Evolutionary conservation across 129 eudicot species (phyloP), one percentile per base, ranked within the genome.

Genomic region (Ambrosia trifida): DNA sequence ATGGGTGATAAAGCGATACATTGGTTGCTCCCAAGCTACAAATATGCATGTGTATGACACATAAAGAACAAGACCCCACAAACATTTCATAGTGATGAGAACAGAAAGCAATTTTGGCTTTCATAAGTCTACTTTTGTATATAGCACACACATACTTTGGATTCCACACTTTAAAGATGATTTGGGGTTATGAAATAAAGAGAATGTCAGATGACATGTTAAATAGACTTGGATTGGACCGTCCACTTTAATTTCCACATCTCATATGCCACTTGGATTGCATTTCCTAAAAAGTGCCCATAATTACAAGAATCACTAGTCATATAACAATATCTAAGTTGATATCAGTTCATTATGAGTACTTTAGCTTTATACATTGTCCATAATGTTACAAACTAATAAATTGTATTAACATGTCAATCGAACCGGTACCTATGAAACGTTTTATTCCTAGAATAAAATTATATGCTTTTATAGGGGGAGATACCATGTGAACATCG

Each of bases 101-200:
- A 75, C 43, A 40, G 66, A 80, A 84, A 78, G 83, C 61, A 54
- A 19, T 74, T 74, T 84, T 84, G 83, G 83, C 83, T 74, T 80
- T 84, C 78, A 69, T 53, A 75, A 75, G 72, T 53, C 67, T 44
- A 75, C 56, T 41, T 74, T 17, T 36, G 20, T 66, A 19, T 40
- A 8, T 75, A 40, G 58, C 52, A 74, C 56, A 60, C 40, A 45
- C 50, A 40, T 64, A 77, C 83, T 84, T 87, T 32, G 89, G 85
- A 85, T 84, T 82, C 83, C 81, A 41, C 83, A 41, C 84, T 74
- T 73, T 80, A 65, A 30, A 61, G 52, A 45, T 40, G 60, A 65
- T 52, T 69, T 73, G 43, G 56, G 64, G 76, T 66, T 41, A 65
- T 69, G 69, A 79, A 72, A 44, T 71, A 65, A 64, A 71, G 70